phyloP scores from a whole-genome alignment of 306 rosid genomes.

The Cicer judaicum region DNA sequence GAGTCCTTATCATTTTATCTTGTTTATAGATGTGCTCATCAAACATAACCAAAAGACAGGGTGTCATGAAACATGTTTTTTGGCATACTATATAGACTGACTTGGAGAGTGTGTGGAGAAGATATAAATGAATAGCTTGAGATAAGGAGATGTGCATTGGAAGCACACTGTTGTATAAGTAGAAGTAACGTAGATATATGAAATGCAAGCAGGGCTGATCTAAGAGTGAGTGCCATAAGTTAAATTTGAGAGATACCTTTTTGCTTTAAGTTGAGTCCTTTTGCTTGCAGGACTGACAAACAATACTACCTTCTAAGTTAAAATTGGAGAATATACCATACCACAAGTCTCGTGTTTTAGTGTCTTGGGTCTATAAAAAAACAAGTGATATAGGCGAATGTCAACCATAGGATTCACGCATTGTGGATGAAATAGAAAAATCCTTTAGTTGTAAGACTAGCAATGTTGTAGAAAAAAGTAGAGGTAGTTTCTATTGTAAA shows the following conservation, averaged over 20 bases:
- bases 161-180: background rate
- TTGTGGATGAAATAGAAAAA: background rate
- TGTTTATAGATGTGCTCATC: background rate
- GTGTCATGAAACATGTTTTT: background rate
- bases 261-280: background rate
- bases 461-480: background rate
- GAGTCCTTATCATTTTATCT: background rate
- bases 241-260: background rate
- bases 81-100: background rate
- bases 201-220: background rate
- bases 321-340: background rate
- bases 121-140: background rate
- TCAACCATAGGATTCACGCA: background rate
- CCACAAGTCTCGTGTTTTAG: background rate
- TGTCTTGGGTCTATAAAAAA: background rate
- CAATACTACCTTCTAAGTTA: background rate
- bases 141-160: background rate
- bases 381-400: background rate
- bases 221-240: background rate
- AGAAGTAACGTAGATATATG: background rate
- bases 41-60: background rate
- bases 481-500: constrained; percentile 15
- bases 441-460: background rate
- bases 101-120: background rate
- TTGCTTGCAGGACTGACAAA: background rate